Conservation (phyloP, 83 land plant genomes). For the Thuja plicata region DNA sequence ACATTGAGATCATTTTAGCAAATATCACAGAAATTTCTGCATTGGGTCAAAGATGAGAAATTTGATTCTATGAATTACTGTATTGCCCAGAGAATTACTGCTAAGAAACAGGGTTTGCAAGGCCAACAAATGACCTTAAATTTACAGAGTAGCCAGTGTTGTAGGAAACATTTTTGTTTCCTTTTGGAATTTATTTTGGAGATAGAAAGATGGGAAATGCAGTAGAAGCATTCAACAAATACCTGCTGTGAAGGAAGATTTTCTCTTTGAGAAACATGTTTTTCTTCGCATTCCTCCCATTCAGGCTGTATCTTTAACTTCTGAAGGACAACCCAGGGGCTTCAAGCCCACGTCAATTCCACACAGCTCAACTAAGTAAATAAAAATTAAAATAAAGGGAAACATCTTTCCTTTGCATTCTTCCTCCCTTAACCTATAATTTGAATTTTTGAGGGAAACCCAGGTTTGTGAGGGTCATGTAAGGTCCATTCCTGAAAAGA, state of each 20-base stretch:
- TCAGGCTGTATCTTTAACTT: neutral
- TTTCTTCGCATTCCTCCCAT: neutral
- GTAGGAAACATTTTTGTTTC: neutral
- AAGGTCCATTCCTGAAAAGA: neutral
- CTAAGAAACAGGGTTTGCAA: neutral
- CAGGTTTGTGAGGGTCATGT: neutral
- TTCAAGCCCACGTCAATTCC: neutral
- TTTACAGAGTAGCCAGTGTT: neutral
- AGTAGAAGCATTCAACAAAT: neutral
- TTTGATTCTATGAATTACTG: neutral
- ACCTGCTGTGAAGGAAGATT: neutral
- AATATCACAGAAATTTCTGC: neutral
- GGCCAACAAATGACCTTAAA: neutral
- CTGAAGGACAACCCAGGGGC: neutral
- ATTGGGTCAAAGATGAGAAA: neutral
- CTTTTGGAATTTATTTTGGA: neutral
- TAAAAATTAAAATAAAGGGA: neutral
- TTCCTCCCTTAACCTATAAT: neutral
- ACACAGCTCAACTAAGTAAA: neutral
- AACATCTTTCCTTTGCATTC: neutral
- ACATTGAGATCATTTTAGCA: neutral
- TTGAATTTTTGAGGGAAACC: neutral
- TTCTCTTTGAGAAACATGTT: neutral
- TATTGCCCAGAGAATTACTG: neutral
- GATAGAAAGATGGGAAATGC: neutral